Percentiles rank a stretch among this genome's conserved stretches.
Conservation (phyloP, 805 yeast species). For the Ogataea corticis region DNA sequence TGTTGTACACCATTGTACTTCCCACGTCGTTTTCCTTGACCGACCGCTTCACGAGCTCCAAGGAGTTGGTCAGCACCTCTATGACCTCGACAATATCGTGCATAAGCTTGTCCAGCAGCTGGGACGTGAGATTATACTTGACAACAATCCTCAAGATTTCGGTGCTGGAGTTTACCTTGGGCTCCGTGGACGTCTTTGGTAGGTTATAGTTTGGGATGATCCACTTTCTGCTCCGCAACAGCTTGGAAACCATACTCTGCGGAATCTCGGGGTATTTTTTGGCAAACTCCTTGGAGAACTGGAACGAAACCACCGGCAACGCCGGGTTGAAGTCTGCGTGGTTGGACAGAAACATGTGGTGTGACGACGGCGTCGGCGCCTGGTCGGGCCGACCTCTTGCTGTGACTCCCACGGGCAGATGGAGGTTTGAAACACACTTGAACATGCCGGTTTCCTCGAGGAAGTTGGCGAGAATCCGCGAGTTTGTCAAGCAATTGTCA, state of each 20-base stretch:
- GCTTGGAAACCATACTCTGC: constrained; percentile 68
- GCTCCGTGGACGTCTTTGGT: constrained; percentile 53
- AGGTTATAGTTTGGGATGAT: constrained; percentile 88
- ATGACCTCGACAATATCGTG: constrained; percentile 54
- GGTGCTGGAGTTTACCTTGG: constrained; percentile 36
- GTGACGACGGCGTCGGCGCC: constrained; percentile 17
- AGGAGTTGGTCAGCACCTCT: constrained; percentile 53
- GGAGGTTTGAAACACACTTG: constrained; percentile 76
- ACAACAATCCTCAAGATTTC: constrained; percentile 88
- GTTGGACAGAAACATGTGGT: constrained; percentile 15
- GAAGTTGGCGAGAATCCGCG: constrained; percentile 63
- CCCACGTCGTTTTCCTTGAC: constrained; percentile 32
- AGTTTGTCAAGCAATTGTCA: constrained; percentile 63
- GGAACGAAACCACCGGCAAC: constrained; percentile 87
- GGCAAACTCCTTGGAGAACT: constrained; percentile 59
- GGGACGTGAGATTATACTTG: constrained; percentile 63
- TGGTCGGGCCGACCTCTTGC: constrained; percentile 28
- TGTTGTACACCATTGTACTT: constrained; percentile 42
- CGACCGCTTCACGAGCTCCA: constrained; percentile 38
- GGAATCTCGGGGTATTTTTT: constrained; percentile 75
- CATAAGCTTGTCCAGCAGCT: constrained; percentile 63
- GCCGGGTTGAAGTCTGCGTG: constrained; percentile 66
- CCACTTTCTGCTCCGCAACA: constrained; percentile 79
- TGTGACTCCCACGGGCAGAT: constrained; percentile 50
- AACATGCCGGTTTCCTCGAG: constrained; percentile 66